Base-by-base conservation (phyloP, 805 yeast species). In the Vanderwaltozyma polyspora region DNA sequence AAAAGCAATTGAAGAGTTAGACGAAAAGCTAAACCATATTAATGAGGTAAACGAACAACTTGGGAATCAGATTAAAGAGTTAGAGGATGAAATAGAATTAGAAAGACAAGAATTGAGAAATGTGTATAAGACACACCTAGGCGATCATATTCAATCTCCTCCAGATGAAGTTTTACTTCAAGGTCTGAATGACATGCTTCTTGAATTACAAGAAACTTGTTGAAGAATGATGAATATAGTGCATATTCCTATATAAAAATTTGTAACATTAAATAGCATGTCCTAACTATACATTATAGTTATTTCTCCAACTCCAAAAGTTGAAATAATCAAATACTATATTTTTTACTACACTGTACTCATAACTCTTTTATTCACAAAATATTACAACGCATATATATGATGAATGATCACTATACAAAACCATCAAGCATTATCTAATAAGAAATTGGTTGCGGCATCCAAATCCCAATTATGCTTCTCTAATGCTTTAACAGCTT, bases 381-480 rank as follows among this genome's bases (percentile, higher is more conserved):
- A n/a, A n/a, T n/a, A n/a, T n/a, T n/a, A n/a, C n/a, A n/a, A n/a
- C n/a, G n/a, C n/a, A n/a, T n/a, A n/a, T n/a, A n/a, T n/a, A n/a
- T n/a, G n/a, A n/a, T n/a, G n/a, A n/a, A n/a, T n/a, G n/a, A n/a
- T n/a, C n/a, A n/a, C n/a, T n/a, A n/a, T n/a, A n/a, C n/a, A 11
- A 25, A 12, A 8, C 11, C 23, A 24, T 24, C 42, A 76, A 36
- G 84, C 82, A 40, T 74, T 66, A 51, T 86, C 95, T 43, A 86
- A 62, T 42, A 87, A 63, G 49, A 66, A 75, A 55, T 87, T 86
- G 1, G 94, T 82, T 11, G 96, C 95, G 36, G 76, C 77, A 42
- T 79, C 86, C 37, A 86, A 59, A 51, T 81, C 73, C 83, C 89
- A 82, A 39, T 74, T 65, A 44, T 77, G 75, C 50, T 63, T 67